Evolutionary conservation across 2,329 filamentous ascomycete species (phyloP).

Genomic region (Colletotrichum higginsianum): DNA sequence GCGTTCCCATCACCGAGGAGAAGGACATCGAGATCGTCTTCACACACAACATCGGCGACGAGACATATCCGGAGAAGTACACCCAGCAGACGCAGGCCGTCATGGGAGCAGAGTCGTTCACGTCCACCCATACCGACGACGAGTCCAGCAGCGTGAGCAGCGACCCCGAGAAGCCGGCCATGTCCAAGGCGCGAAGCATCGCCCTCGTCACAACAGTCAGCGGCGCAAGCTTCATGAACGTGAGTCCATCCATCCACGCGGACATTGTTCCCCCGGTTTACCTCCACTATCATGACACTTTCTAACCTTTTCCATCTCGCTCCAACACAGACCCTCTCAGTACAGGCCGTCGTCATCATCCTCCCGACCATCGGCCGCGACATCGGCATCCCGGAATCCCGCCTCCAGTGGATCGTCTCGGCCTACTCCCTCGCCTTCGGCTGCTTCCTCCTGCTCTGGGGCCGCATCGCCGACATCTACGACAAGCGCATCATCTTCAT

Average conservation of each 20-base stretch:
- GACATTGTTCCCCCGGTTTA: no score
- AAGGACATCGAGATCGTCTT: conserved; percentile 26
- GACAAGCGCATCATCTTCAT: conserved; percentile 78
- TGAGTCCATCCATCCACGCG: conserved; percentile 46
- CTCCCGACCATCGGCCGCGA: conserved; percentile 72
- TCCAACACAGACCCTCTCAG: conserved; percentile 64
- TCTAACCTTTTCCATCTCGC: neutral
- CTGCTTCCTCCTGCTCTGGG: conserved; percentile 78
- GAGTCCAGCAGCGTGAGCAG: conserved; percentile 37
- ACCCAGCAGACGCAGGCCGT: neutral
- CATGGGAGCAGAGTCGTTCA: neutral
- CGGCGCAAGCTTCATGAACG: conserved; percentile 71
- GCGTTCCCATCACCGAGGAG: conserved; percentile 13
- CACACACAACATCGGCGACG: conserved; percentile 20
- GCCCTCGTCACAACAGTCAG: conserved; percentile 69
- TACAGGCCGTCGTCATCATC: conserved; percentile 73
- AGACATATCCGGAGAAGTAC: conserved; percentile 22
- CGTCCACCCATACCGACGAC: conserved; percentile 40
- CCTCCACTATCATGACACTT: neutral
- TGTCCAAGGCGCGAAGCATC: conserved; percentile 68
- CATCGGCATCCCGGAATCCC: conserved; percentile 69
- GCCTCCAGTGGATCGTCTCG: conserved; percentile 77
- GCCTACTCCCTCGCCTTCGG: conserved; percentile 77
- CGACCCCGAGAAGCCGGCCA: conserved; percentile 47
- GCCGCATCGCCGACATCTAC: conserved; percentile 76